Percentiles rank a stretch among this genome's conserved stretches.
Evolutionary conservation across 2,329 filamentous ascomycete species (phyloP).

Genomic region (Pseudocercospora vitis): DNA sequence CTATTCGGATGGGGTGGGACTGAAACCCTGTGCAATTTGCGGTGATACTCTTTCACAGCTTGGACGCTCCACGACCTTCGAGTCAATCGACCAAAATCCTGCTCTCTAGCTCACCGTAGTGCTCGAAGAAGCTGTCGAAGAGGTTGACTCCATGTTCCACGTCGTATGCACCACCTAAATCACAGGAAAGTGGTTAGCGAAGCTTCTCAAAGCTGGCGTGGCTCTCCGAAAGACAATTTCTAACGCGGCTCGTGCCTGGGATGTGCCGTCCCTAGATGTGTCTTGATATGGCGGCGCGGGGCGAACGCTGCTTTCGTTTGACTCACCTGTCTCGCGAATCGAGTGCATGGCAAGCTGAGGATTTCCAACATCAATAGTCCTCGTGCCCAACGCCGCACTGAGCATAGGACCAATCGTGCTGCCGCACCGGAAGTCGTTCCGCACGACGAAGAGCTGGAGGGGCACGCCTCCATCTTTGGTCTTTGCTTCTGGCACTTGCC

Average conservation of each 20-base stretch:
- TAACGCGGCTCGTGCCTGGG: no score
- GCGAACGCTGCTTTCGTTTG: no score
- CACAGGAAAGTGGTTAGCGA: no score
- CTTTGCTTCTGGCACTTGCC: slow-evolving; percentile 37
- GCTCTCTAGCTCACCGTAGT: slow-evolving; percentile 78
- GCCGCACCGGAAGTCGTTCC: slow-evolving; percentile 92
- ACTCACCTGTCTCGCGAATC: slow-evolving; percentile 91
- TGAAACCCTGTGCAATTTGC: no score
- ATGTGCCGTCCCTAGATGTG: no score
- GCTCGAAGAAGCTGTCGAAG: slow-evolving; percentile 82
- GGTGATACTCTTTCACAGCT: slow-evolving; percentile 9
- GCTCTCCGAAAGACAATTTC: no score
- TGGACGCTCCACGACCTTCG: slow-evolving; percentile 18
- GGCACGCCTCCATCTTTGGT: slow-evolving; percentile 68
- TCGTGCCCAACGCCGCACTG: slow-evolving; percentile 77
- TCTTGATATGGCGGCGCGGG: no score
- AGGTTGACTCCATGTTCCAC: slow-evolving; percentile 81
- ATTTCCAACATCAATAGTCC: slow-evolving; percentile 91
- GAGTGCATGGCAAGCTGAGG: slow-evolving; percentile 96
- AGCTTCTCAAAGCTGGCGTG: no score
- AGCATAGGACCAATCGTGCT: slow-evolving; percentile 98
- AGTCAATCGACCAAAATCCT: slow-evolving; percentile 78
- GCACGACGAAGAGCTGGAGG: slow-evolving; percentile 91
- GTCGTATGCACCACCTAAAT: slow-evolving; percentile 80
- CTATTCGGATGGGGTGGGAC: no score